phyloP scores from a whole-genome alignment of 2,329 filamentous ascomycete species.

The Colletotrichum ledebouriae region DNA sequence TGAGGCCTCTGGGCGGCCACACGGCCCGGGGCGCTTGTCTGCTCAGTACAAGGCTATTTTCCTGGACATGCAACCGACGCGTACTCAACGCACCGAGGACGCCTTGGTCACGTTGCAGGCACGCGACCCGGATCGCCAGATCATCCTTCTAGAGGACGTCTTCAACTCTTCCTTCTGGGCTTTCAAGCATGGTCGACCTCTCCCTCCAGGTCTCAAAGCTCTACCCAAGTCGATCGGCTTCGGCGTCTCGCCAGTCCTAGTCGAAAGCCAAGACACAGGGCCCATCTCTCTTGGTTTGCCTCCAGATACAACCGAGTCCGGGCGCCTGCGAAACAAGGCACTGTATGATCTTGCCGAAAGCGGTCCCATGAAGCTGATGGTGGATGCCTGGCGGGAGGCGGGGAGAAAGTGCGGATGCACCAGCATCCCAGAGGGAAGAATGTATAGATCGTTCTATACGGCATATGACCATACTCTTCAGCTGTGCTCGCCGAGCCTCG shows the following conservation, averaged over 20 bases:
- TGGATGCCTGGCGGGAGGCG: conserved; percentile 28
- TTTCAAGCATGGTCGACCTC: conserved; percentile 45
- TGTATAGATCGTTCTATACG: conserved; percentile 30
- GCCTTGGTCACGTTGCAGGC: conserved; percentile 45
- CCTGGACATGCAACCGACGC: conserved; percentile 20
- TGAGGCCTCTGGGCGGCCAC: conserved; percentile 28
- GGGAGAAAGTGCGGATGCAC: conserved; percentile 29
- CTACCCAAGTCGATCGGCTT: conserved; percentile 50
- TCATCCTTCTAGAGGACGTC: conserved; percentile 52
- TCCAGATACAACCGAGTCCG: conserved; percentile 48
- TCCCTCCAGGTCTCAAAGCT: conserved; percentile 46
- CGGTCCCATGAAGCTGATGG: conserved; percentile 36
- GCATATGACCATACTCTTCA: conserved; percentile 53
- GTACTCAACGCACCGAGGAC: conserved; percentile 3
- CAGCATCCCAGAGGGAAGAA: conserved; percentile 4
- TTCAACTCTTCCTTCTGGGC: conserved; percentile 50
- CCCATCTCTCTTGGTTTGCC: conserved; percentile 50
- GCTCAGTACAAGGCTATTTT: conserved; percentile 39
- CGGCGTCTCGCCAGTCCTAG: conserved; percentile 48
- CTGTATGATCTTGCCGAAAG: conserved; percentile 38
- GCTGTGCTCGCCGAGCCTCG: conserved; percentile 55
- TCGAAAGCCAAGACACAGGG: conserved; percentile 50
- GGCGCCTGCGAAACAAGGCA: conserved; percentile 47
- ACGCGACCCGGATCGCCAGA: conserved; percentile 47
- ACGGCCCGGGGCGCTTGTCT: conserved; percentile 31